phyloP scores from a whole-genome alignment of 1,284 basidiomycete genomes.

The Apiotrichum veenhuisii region DNA sequence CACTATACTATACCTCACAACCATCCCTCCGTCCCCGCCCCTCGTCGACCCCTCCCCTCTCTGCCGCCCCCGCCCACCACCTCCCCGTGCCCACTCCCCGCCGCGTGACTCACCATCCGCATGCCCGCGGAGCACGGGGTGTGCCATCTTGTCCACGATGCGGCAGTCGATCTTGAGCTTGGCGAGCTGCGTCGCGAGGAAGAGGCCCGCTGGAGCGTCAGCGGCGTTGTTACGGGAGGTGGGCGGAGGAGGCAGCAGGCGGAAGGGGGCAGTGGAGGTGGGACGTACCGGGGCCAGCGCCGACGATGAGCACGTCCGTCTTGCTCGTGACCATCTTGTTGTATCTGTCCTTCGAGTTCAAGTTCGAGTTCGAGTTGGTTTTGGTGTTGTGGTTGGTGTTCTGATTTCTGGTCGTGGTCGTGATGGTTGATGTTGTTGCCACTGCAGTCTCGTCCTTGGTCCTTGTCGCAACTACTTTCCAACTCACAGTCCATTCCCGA shows the following conservation, averaged over 20 bases:
- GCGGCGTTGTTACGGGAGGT: too few relatives aligned
- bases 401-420: neutral
- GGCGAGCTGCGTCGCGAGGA: slow-evolving; percentile 19
- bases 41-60: too few relatives aligned
- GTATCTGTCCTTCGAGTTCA: too few relatives aligned
- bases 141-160: slow-evolving; percentile 33
- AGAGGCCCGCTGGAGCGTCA: slow-evolving; percentile 19
- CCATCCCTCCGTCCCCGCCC: too few relatives aligned
- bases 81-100: neutral
- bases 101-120: slow-evolving; percentile 21
- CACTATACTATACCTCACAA: too few relatives aligned
- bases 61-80: neutral
- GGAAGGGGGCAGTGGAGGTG: too few relatives aligned
- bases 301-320: slow-evolving; percentile 17
- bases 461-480: too few relatives aligned
- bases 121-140: slow-evolving; percentile 27
- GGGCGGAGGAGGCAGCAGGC: too few relatives aligned
- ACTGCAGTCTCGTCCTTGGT: too few relatives aligned
- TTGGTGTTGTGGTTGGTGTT: neutral
- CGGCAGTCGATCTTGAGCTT: slow-evolving; percentile 24
- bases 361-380: too few relatives aligned
- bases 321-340: neutral
- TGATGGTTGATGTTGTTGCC: too few relatives aligned
- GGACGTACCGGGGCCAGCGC: slow-evolving; percentile 17
- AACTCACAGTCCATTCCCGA: too few relatives aligned